A percentile compares a stretch with the other conserved stretches of the same genome.
Conservation (phyloP, 768 basidiomycete species). For the Termitomyces sp. region DNA sequence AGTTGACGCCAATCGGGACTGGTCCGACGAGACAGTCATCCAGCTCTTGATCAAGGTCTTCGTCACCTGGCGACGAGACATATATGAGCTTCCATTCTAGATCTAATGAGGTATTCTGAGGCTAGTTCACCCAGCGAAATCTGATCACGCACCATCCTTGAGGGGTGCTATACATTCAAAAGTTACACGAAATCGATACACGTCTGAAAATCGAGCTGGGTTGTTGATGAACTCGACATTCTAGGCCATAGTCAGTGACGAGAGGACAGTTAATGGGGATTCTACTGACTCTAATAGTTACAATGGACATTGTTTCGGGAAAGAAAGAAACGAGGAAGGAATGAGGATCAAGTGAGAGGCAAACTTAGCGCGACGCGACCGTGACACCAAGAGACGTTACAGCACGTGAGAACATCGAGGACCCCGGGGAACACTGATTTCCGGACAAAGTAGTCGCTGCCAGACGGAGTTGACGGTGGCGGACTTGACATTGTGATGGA, state of each 20-base stretch:
- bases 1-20: slow-evolving; percentile 93
- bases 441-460: neutral
- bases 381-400: slow-evolving; percentile 4
- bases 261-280: neutral
- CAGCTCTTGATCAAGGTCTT: slow-evolving; percentile 92
- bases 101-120: slow-evolving; percentile 41
- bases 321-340: slow-evolving; percentile 2
- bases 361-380: slow-evolving; percentile 18
- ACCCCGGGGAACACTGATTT: slow-evolving; percentile 6
- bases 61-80: slow-evolving; percentile 89
- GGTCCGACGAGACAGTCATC: slow-evolving; percentile 98
- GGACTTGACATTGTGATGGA: neutral
- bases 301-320: slow-evolving; percentile 49
- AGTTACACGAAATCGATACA: slow-evolving; percentile 90
- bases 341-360: neutral
- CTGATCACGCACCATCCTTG: slow-evolving; percentile 59
- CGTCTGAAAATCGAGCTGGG: slow-evolving; percentile 86
- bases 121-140: neutral
- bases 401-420: slow-evolving; percentile 9
- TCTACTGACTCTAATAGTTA: slow-evolving; percentile 57
- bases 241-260: slow-evolving; percentile 27
- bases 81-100: slow-evolving; percentile 98
- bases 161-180: slow-evolving; percentile 95
- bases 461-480: neutral
- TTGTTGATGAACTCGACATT: slow-evolving; percentile 91